Base-by-base conservation (phyloP, 352 stramenopile genomes). In the Phytophthora colocasiae region DNA sequence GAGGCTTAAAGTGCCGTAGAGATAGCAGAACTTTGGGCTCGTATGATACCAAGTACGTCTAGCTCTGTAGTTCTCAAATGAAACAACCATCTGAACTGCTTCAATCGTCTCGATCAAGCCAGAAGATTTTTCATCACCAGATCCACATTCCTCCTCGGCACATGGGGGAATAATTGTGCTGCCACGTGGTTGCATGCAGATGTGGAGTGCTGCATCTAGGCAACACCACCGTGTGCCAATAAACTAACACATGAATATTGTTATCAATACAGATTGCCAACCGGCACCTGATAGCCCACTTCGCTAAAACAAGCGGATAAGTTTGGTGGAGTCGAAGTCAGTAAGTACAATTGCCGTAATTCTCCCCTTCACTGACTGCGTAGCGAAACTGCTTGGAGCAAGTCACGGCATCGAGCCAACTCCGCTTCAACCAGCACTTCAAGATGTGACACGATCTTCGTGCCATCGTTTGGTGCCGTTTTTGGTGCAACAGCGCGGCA, bases 51-150 rank as follows among this genome's bases (percentile, higher is more conserved):
- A 4, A 7, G 27, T 22, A 2, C 22, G 22, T 22, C 0, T 36
- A 36, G 31, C 31, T 36, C 31, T 8, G 31, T 34, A 8, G 6
- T 51, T 52, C 34, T 54, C 41, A n/a, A 59, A 54, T 70, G 38
- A n/a, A 59, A 17, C 62, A 70, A 70, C 55, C 55, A 50, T 66
- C 62, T 70, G 62, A 34, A 70, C 55, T 19, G 46, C 55, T 61
- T 58, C 47, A 70, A 52, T 52, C 54, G 46, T 38, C 19, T 64
- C 53, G 7, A 64, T 64, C 26, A 34, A 69, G 62, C 58, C 62
- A 41, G 62, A 70, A 19, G 39, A 19, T 15, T 31, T n/a, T 51
- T 68, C 0, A 11, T 36, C 51, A 52, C 52, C 41, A 62, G 46
- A 56, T 68, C 57, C 29, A 27, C 31, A 14, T 70, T 65, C 62